Evolutionary conservation across 176 grass and related monocot genomes (phyloP).

Genomic region (Phoenix roebelenii): DNA sequence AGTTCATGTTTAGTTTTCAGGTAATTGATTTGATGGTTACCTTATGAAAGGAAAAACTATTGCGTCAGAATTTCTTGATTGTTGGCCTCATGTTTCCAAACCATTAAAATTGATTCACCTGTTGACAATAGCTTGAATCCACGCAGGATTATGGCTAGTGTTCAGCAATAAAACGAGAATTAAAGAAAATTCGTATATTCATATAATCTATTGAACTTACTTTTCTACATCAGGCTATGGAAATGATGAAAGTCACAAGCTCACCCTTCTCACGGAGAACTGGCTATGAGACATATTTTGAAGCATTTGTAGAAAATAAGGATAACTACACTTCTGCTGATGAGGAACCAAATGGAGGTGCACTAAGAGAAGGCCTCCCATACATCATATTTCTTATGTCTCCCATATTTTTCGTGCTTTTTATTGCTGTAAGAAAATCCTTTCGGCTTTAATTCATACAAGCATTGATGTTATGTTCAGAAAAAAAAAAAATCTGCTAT

Average conservation of each 20-base stretch:
- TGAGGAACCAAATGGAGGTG: conserved; percentile 30
- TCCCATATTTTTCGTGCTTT: conserved; percentile 57
- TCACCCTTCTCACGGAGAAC: conserved; percentile 32
- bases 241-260: conserved; percentile 68
- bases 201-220: no score
- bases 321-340: conserved; percentile 34
- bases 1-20: conserved; percentile 82
- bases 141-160: no score
- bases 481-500: no score
- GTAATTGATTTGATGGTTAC: conserved; percentile 22
- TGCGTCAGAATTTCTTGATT: background rate
- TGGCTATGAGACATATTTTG: conserved; percentile 76
- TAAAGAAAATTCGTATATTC: no score
- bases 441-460: conserved; percentile 25
- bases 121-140: no score
- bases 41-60: background rate
- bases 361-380: conserved; percentile 36
- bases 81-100: no score
- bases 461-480: no score
- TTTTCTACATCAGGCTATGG: conserved; percentile 47
- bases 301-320: conserved; percentile 44
- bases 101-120: no score
- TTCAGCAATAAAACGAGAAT: no score
- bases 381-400: conserved; percentile 63
- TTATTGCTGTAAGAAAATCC: conserved; percentile 53